Evolutionary conservation across 805 yeast genomes (phyloP), one percentile per base, ranked within the genome.

Genomic region (Blastobotrys robertii): DNA sequence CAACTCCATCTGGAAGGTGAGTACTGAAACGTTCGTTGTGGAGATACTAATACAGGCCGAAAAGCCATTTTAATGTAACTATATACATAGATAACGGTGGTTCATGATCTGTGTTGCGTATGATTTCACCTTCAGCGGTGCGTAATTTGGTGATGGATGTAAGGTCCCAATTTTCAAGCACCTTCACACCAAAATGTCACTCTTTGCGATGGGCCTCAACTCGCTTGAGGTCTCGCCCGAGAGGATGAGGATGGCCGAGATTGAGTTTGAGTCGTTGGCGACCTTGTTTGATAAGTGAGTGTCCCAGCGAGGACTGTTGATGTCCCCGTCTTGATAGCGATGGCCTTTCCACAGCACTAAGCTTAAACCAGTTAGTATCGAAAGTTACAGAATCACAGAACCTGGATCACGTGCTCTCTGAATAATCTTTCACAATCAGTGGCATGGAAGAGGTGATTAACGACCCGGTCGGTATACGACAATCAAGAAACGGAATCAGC

Each of bases 1-100:
- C n/a, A 77, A 74, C 58, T 73, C 83, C n/a, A 51, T 52, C 38
- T 64, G 69, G 68, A 60, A 59, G 60, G 52, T 49, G 41, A 35
- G 50, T 40, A 32, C 2, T 16, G 4, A 25, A 16, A 12, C 10
- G 11, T 9, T 15, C 12, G 13, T 39, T n/a, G 8, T 15, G 11
- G n/a, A 7, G n/a, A n/a, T 35, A 35, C 38, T 11, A 35, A 35
- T 4, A 3, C 22, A 35, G 38, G 42, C 42, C 22, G 42, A 39
- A 25, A 39, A 39, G 19, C 42, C 42, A 22, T 39, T 39, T 22
- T 39, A 39, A 39, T 25, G 31, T 10, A 28, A 13, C n/a, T 16
- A 19, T 16, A 19, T 34, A 16, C n/a, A 19, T 34, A 11, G 13
- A 30, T 4, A 30, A 11, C 30, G 30, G n/a, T n/a, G 25, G 25